Evolutionary conservation across 495 filamentous ascomycete species (phyloP), one percentile per base, ranked within the genome.

Genomic region (Poronia punctata): DNA sequence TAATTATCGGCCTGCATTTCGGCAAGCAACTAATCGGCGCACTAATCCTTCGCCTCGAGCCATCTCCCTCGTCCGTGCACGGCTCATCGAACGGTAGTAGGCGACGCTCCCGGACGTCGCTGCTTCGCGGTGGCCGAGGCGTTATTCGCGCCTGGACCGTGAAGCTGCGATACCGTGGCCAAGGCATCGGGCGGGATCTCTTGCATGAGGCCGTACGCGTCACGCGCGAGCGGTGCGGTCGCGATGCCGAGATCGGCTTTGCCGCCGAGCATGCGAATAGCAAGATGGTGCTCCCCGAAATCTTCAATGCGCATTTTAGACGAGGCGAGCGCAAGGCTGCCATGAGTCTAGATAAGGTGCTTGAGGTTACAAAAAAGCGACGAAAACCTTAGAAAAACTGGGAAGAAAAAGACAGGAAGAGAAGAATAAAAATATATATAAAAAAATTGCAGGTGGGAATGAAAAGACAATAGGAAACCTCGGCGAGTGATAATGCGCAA

Each of bases 131-230:
- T 7, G 75, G 67, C 19, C 56, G 60, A 36, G 73, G 68, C 3
- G 60, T 84, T 12, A 79, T 90, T 32, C 67, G 81, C 16, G 86
- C 82, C 1, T 89, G 86, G 84, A 85, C 86, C 3, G 82, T 87
- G 0, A 68, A 72, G 54, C 45, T 76, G 43, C 65, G 59, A 47
- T 89, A 85, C 56, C 70, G 88, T 9, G 62, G 74, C 4, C 67
- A 68, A 37, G 86, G 86, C 0, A 60, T 93, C 6, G 88, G 86
- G 3, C 63, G 52, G 11, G 79, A 73, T 17, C 61, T 95, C 55
- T 60, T 93, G 38, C 72, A 81, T 38, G 75, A 80, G 46, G 82
- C 78, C 3, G 76, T 85, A 1, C 62, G 59, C 40, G 41, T 82
- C 31, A 75, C 74, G 36, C 67, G 70, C 38, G 68, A 74, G 46